Base-by-base conservation (phyloP, 805 yeast species). In the Yarrowia sp. region DNA sequence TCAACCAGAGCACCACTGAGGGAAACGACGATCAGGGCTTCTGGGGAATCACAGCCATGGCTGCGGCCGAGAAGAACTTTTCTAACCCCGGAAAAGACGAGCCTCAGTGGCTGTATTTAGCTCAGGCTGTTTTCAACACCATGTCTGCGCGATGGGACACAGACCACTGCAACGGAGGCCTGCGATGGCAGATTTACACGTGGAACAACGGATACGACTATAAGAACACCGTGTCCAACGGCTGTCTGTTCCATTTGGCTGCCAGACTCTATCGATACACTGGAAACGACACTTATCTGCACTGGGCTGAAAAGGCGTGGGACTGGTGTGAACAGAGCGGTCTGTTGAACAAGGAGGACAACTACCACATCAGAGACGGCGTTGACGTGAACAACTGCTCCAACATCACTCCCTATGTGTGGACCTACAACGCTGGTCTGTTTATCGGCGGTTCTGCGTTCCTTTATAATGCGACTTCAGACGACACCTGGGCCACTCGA, bases 1-100 rank as follows among this genome's bases (percentile, higher is more conserved):
- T 84, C 38, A 90, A 90, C 75, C 96, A 90, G 73, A 81, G 90
- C 12, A 80, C 86, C 10, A 85, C 94, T 1, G 96, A 90, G 74
- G 97, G 97, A 73, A 90, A 90, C 70, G 97, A 90, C 78, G 97
- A 90, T 78, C 97, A 90, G 75, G 96, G 89, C 0, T 87, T 90
- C 71, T 90, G 97, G 97, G 97, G 96, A 0, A 77, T 90, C 41
- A 87, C 96, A 0, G 96, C 79, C 1, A 85, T 90, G 88, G 84
- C 81, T 19, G 96, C 96, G 1, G 86, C 90, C 1, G 97, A 90
- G 70, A 81, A 88, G 70, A 88, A 88, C 74, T 90, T 90, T 74
- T 78, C 88, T 6, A 88, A 90, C 69, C 91, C 92, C 1, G 76
- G 81, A 72, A 63, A 67, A 0, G 78, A 75, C 29, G 74, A 82